Percentiles rank a stretch among this genome's conserved stretches.
Conservation (phyloP, 2,329 filamentous ascomycete genomes). For the Nectriaceae sp. region DNA sequence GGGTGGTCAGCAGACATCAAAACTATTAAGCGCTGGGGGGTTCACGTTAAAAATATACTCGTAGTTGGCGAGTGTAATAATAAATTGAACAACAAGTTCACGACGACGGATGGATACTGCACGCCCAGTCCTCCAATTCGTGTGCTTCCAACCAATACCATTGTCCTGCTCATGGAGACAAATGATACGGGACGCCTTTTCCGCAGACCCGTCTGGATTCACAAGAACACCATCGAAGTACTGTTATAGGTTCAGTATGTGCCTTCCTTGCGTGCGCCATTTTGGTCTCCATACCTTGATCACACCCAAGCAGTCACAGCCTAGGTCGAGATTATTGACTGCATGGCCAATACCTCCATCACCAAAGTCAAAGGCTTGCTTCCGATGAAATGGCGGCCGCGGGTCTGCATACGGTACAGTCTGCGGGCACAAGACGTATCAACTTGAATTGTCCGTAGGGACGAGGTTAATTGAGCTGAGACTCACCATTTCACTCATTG, state of each 20-base stretch:
- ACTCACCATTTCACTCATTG: slow-evolving; percentile 66
- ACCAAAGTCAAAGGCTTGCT: slow-evolving; percentile 71
- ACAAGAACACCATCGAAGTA: slow-evolving; percentile 40
- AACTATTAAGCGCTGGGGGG: not conserved
- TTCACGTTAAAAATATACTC: slow-evolving; percentile 52
- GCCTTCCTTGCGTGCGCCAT: no score
- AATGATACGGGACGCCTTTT: slow-evolving; percentile 48
- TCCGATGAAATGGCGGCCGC: slow-evolving; percentile 61
- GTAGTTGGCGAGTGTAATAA: slow-evolving; percentile 65
- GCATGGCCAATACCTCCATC: slow-evolving; percentile 65
- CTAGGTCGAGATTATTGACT: slow-evolving; percentile 66
- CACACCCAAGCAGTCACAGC: slow-evolving; percentile 68
- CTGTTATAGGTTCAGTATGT: slow-evolving; percentile 11
- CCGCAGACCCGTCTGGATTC: slow-evolving; percentile 27
- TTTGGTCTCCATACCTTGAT: slow-evolving; percentile 50
- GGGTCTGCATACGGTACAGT: slow-evolving; percentile 67
- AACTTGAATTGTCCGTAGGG: not conserved
- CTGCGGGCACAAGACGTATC: slow-evolving; percentile 9
- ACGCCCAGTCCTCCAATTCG: slow-evolving; percentile 58
- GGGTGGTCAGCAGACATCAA: not conserved
- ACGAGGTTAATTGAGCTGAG: no score
- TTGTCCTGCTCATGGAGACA: slow-evolving; percentile 38
- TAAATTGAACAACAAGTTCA: slow-evolving; percentile 60
- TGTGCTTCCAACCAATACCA: slow-evolving; percentile 64
- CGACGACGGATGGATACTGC: slow-evolving; percentile 57